Evolutionary conservation across 257 asterid genomes (phyloP), one percentile per base, ranked within the genome.

Genomic region (Nicotiana tomentosiformis): DNA sequence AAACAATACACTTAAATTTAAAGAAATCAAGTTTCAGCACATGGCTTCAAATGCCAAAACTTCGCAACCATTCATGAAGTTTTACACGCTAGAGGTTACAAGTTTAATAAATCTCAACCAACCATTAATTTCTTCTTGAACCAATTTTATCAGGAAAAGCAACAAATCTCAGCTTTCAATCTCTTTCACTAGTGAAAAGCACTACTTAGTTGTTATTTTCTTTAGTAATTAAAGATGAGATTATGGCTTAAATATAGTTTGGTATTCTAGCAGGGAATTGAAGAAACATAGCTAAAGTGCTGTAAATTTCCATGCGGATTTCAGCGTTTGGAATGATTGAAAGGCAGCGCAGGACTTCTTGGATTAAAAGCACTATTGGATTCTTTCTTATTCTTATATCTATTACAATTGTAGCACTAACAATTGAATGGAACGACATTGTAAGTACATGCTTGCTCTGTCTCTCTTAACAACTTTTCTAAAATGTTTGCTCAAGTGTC

Each of bases 351-450:
- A 80, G 83, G 23, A 86, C 65, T 56, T 82, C 29, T 29, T 76
- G 83, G 82, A 70, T 87, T 77, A 89, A 77, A 77, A 87, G 89
- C 17, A 87, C 89, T 57, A 83, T 86, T 51, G 83, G 86, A 61
- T 82, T 89, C 39, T 86, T 84, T 69, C 86, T 93, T 37, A 79
- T 77, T 39, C 55, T 89, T 82, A 57, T 91, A 62, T 30, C 87
- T 83, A 58, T 86, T 83, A 18, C 87, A 82, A 55, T 86, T 83
- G 17, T 87, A 17, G 91, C 83, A 53, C 72, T 89, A 4, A 76
- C 91, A 43, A 85, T 88, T 72, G 88, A 77, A 85, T 91, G 94
- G 95, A 88, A 88, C 70, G 88, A 92, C 72, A 8, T 87, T 11
- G 98, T 94, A 91, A 86, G 93, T 82, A 76, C 15, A 9, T 65